phyloP scores from a whole-genome alignment of 768 basidiomycete genomes.

The Agaricus subrufescens region DNA sequence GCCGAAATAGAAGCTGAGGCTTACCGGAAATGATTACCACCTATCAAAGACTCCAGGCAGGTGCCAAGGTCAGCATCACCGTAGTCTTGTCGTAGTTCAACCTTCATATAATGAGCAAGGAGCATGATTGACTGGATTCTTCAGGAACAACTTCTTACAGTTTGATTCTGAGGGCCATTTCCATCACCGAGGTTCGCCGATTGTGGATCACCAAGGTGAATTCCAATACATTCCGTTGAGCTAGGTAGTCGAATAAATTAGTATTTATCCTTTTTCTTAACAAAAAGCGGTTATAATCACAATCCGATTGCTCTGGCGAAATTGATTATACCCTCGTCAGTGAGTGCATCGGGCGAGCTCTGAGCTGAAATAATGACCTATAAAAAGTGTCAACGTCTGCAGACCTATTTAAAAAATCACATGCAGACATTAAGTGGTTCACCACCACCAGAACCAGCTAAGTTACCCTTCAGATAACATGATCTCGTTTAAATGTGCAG shows the following conservation, averaged over 20 bases:
- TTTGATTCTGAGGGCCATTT: conserved; percentile 50
- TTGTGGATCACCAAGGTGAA: conserved; percentile 63
- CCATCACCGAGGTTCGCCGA: conserved; percentile 79
- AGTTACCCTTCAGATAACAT: not conserved
- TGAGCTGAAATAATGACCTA: conserved; percentile 62
- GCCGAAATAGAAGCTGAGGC: conserved; percentile 18
- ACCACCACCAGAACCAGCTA: conserved; percentile 37
- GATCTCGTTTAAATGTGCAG: not conserved
- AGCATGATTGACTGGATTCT: not conserved
- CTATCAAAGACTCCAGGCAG: conserved; percentile 72
- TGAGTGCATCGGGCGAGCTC: conserved; percentile 55
- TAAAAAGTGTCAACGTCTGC: not conserved
- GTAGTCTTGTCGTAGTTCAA: conserved; percentile 75
- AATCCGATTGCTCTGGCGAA: conserved; percentile 61
- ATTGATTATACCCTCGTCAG: conserved; percentile 50
- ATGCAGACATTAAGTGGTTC: conserved; percentile 72
- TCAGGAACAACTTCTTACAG: conserved; percentile 30
- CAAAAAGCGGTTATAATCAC: conserved; percentile 24
- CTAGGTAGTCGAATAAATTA: not conserved
- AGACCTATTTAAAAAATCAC: conserved; percentile 22
- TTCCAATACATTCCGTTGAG: conserved; percentile 64
- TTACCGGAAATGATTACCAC: conserved; percentile 78
- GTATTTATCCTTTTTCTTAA: not conserved
- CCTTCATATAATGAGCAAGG: conserved; percentile 19
- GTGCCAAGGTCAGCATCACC: conserved; percentile 60